Conservation (phyloP, 169 alveolate species). For the Cryptosporidium felis region DNA sequence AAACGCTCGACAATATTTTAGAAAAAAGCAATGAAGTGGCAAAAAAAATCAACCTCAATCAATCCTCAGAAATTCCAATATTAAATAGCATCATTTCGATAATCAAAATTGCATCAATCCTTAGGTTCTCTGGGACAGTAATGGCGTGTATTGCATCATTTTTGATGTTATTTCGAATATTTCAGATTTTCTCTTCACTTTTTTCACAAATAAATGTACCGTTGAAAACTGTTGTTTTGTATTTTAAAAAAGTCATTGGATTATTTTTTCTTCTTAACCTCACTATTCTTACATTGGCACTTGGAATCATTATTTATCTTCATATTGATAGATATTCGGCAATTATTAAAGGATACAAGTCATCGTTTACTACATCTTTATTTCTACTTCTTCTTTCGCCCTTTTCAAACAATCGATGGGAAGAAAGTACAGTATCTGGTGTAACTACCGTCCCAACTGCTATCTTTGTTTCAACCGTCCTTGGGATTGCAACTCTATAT, state of each 20-base stretch:
- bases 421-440: background rate
- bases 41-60: background rate
- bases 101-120: constrained; percentile 34
- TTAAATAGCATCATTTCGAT: constrained; percentile 20
- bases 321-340: constrained; percentile 27
- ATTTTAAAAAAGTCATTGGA: constrained; percentile 40
- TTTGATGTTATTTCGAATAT: constrained; percentile 37
- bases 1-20: background rate
- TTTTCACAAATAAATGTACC: constrained; percentile 50
- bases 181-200: constrained; percentile 55
- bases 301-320: constrained; percentile 22
- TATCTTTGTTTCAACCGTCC: constrained; percentile 9
- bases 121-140: constrained; percentile 13
- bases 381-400: constrained; percentile 42
- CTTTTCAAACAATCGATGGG: background rate
- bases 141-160: constrained; percentile 38
- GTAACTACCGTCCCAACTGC: background rate
- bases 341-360: background rate
- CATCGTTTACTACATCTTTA: constrained; percentile 18
- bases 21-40: constrained; percentile 25
- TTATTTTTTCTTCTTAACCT: constrained; percentile 15
- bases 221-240: constrained; percentile 21
- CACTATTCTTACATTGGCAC: constrained; percentile 22
- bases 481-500: constrained; percentile 6
- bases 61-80: constrained; percentile 16